Evolutionary conservation across 257 asterid species (phyloP).

Genomic region (Dorcoceras hygrometricum): DNA sequence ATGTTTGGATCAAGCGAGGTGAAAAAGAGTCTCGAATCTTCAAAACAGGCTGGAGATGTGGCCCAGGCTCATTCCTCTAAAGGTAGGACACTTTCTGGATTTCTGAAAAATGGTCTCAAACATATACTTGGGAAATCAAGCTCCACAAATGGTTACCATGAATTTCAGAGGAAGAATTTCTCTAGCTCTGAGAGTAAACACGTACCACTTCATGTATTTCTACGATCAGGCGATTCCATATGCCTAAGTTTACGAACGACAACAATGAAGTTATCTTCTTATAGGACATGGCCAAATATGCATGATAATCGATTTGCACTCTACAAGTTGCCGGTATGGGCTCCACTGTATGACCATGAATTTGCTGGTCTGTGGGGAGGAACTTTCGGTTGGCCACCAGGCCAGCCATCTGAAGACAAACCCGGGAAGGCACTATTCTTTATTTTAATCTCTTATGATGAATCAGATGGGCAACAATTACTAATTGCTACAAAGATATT

Average conservation of each 20-base stretch:
- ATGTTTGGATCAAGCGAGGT: conserved; percentile 53
- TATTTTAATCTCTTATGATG: conserved; percentile 72
- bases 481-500: conserved; percentile 77
- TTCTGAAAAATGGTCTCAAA: conserved; percentile 58
- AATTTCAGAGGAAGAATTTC: conserved; percentile 36
- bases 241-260: conserved; percentile 63
- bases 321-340: conserved; percentile 63
- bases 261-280: conserved; percentile 64
- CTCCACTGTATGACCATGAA: conserved; percentile 50
- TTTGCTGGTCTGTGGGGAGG: conserved; percentile 91
- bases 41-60: conserved; percentile 38
- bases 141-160: conserved; percentile 41
- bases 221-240: conserved; percentile 57
- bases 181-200: conserved; percentile 49
- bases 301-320: conserved; percentile 79
- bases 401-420: conserved; percentile 62
- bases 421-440: conserved; percentile 79
- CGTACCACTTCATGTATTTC: conserved; percentile 67
- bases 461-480: conserved; percentile 55
- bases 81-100: conserved; percentile 59
- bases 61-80: conserved; percentile 35
- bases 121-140: conserved; percentile 69
- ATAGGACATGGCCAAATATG: conserved; percentile 90
- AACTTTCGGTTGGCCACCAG: conserved; percentile 92
- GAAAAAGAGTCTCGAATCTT: conserved; percentile 45